These are phyloP conservation scores for Pseudoturritis turrita DNA, from an alignment of 345 rosid genomes.

Conservation along the genomic window DNA sequence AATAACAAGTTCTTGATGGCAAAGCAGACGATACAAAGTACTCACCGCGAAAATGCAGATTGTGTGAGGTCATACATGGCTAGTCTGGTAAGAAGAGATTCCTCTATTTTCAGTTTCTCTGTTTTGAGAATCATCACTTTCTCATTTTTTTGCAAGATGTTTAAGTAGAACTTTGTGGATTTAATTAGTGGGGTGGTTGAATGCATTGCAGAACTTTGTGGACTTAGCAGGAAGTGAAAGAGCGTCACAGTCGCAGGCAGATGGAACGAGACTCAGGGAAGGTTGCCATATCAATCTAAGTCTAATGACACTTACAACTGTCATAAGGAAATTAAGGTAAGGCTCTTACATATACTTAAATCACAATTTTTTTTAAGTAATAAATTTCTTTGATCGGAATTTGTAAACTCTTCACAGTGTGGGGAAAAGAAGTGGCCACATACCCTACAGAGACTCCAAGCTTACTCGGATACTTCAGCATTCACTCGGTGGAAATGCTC, in stretches of 20 bases:
- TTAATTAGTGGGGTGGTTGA: constrained; percentile 26
- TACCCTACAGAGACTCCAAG: constrained; percentile 97
- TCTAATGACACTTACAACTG: constrained; percentile 97
- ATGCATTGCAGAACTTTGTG: constrained; percentile 80
- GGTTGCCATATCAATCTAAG: constrained; percentile 99
- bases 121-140: background rate
- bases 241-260: constrained; percentile 95
- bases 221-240: constrained; percentile 99
- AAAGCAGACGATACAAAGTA: constrained; percentile 81
- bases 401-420: constrained; percentile 44
- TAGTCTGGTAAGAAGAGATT: constrained; percentile 64
- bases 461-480: constrained; percentile 97
- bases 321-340: constrained; percentile 95
- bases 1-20: constrained; percentile 26
- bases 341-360: constrained; percentile 2
- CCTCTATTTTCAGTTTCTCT: background rate
- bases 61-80: constrained; percentile 95
- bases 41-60: constrained; percentile 88
- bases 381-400: background rate
- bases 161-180: constrained; percentile 54
- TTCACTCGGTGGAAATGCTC: constrained; percentile 98
- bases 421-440: constrained; percentile 92
- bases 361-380: background rate
- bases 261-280: constrained; percentile 94
- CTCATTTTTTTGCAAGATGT: background rate